phyloP scores from a whole-genome alignment of 257 asterid genomes.

The Rauvolfia tetraphylla region DNA sequence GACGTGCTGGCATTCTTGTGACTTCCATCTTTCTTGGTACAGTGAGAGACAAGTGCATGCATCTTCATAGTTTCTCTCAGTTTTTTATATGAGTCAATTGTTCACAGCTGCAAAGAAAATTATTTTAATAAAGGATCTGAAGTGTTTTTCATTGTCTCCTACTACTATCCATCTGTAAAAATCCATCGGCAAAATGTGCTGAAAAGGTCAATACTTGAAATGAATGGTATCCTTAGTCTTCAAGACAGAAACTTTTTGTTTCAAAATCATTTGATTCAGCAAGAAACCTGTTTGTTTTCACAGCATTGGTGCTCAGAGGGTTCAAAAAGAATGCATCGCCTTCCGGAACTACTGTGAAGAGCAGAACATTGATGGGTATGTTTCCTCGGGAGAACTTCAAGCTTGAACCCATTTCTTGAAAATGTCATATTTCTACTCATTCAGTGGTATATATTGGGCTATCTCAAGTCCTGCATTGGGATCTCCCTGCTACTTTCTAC shows the following conservation, averaged over 20 bases:
- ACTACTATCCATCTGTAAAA: no score
- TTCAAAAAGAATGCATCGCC: constrained; percentile 32
- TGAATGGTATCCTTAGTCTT: not conserved
- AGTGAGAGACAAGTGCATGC: constrained; percentile 1
- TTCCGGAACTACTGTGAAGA: constrained; percentile 69
- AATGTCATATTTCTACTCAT: no score
- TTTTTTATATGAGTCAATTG: not conserved
- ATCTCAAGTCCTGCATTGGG: not conserved
- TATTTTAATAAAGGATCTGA: no score
- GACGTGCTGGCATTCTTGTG: not conserved
- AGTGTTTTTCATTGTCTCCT: no score
- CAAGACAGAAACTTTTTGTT: no score
- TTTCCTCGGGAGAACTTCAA: not conserved
- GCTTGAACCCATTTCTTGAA: not conserved
- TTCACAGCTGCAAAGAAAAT: no score
- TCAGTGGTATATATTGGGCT: no score
- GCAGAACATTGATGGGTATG: constrained; percentile 68
- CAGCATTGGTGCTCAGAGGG: constrained; percentile 42
- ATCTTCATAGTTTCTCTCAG: no score
- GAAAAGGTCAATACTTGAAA: no score
- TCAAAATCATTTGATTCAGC: not conserved
- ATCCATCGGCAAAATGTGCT: not conserved
- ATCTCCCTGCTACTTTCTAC: not conserved
- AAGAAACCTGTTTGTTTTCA: not conserved
- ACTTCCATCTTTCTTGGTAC: not conserved